A percentile compares a stretch with the other conserved stretches of the same genome.
Evolutionary conservation across 345 rosid genomes (phyloP).

Genomic region (Lumnitzera racemosa): DNA sequence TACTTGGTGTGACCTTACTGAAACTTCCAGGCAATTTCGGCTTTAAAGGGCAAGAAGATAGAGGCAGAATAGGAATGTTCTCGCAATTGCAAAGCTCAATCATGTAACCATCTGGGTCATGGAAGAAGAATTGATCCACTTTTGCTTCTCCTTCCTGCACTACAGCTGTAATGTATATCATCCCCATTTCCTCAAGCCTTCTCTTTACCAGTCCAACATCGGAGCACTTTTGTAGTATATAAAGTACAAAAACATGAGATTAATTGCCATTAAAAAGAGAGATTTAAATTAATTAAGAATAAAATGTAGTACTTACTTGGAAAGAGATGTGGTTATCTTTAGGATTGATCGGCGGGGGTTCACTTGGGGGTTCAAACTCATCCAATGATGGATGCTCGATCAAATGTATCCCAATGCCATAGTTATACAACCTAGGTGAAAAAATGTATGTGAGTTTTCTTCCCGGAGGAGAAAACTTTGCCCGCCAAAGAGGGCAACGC

Average conservation of each 20-base stretch:
- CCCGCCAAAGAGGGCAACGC: too few species aligned
- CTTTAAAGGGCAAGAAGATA: conserved; percentile 31
- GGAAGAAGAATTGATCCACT: conserved; percentile 54
- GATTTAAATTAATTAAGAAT: too few species aligned
- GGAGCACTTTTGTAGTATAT: conserved; percentile 23
- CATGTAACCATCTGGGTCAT: conserved; percentile 67
- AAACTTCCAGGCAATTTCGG: conserved; percentile 19
- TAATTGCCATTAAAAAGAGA: too few species aligned
- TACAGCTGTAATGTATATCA: conserved; percentile 36
- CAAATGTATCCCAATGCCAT: conserved; percentile 54
- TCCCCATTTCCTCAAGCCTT: conserved; percentile 39
- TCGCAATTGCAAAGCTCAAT: conserved; percentile 52
- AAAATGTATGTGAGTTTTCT: too few species aligned
- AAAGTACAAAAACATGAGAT: background rate
- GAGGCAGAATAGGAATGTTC: conserved; percentile 39
- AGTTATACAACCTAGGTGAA: conserved; percentile 38
- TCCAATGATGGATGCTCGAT: conserved; percentile 41
- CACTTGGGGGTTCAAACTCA: conserved; percentile 24
- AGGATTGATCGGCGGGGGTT: conserved; percentile 42
- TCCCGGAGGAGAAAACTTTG: too few species aligned
- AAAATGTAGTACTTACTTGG: conserved; percentile 1
- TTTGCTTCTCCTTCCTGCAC: conserved; percentile 41
- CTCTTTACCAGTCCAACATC: conserved; percentile 41
- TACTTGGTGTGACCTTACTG: conserved; percentile 23
- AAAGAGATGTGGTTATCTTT: conserved; percentile 36